A percentile compares a stretch with the other conserved stretches of the same genome.
phyloP scores from a whole-genome alignment of 164 flowering plant species.

The Liquidambar formosana region DNA sequence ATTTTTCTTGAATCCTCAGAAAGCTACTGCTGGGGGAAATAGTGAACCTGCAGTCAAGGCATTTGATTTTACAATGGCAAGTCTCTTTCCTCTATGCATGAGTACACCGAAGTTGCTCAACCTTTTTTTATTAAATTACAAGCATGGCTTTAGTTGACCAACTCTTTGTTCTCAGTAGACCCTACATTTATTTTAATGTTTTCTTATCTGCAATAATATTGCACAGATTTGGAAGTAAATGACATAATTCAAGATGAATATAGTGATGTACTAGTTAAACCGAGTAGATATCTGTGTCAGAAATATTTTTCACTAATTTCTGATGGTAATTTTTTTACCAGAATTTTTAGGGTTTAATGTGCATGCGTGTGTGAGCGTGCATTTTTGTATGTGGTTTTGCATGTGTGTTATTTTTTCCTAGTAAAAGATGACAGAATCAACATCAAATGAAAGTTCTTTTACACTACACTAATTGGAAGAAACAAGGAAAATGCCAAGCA shows the following conservation, averaged over 20 bases:
- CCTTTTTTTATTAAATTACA: neutral
- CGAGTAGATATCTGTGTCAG: neutral
- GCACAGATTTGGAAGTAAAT: neutral
- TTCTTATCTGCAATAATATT: neutral
- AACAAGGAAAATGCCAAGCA: neutral
- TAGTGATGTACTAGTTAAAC: neutral
- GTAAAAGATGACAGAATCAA: neutral
- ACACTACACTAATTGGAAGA: neutral
- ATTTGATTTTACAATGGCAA: constrained; percentile 28
- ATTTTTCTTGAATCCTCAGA: constrained; percentile 63
- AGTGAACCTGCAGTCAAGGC: constrained; percentile 21
- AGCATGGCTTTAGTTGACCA: neutral
- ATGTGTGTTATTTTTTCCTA: neutral
- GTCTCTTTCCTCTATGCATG: constrained; percentile 18
- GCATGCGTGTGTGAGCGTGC: neutral
- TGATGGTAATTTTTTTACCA: neutral
- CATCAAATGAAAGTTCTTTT: neutral
- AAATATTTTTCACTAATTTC: neutral
- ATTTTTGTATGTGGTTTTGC: neutral
- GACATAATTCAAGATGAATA: neutral
- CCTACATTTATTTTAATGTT: too few species aligned
- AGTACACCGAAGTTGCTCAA: neutral
- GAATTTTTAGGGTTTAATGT: neutral
- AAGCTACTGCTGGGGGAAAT: constrained; percentile 31
- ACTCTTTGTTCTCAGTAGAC: neutral